Conservation (phyloP, 2,329 filamentous ascomycete genomes). For the Diplodia corticola region DNA sequence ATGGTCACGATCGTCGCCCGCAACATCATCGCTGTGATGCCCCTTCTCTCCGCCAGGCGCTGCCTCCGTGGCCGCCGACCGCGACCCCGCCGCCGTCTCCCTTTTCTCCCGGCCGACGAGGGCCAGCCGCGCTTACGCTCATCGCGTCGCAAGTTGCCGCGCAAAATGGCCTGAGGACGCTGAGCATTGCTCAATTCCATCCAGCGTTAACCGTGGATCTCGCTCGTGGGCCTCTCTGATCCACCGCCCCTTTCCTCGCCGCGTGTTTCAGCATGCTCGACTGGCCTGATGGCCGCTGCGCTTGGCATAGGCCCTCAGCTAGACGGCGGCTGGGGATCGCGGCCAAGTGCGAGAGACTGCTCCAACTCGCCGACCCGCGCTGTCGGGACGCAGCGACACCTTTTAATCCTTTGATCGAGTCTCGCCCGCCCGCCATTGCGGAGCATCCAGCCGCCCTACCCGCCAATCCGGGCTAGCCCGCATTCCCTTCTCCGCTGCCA, state of each 20-base stretch:
- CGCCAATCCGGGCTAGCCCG: background rate
- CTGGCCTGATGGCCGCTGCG: slow-evolving; percentile 6
- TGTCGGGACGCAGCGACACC: background rate
- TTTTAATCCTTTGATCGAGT: slow-evolving; percentile 20
- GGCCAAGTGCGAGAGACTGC: background rate
- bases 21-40: background rate
- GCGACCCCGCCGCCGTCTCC: background rate
- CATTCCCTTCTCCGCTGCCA: slow-evolving; percentile 22
- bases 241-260: slow-evolving; percentile 5
- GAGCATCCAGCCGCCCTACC: background rate
- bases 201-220: slow-evolving; percentile 19
- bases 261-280: slow-evolving; percentile 13
- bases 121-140: background rate
- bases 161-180: slow-evolving; percentile 9
- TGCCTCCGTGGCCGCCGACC: background rate
- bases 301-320: slow-evolving; percentile 8
- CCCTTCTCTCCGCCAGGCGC: background rate
- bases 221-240: slow-evolving; percentile 5
- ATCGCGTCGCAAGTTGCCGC: background rate
- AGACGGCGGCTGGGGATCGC: background rate
- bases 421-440: background rate
- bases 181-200: slow-evolving; percentile 8
- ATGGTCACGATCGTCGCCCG: background rate
- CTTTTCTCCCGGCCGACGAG: slow-evolving; percentile 3
- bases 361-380: background rate